A percentile compares a stretch with the other conserved stretches of the same genome.
phyloP scores from a whole-genome alignment of 2,329 filamentous ascomycete genomes.

The Fusarium cyanostomum region DNA sequence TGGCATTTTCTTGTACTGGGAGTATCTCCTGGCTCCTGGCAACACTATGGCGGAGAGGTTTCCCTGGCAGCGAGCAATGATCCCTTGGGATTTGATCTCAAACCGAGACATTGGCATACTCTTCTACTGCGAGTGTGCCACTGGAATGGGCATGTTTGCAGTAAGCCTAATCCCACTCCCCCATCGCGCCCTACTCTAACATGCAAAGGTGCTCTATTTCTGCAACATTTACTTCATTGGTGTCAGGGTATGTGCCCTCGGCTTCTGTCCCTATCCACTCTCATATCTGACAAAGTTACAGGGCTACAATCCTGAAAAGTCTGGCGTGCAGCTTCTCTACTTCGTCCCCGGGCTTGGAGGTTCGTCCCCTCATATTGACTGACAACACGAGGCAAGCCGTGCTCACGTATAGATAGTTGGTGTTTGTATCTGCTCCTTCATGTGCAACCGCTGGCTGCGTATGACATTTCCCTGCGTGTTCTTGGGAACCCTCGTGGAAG shows the following conservation, averaged over 20 bases:
- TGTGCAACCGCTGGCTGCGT: conserved; percentile 69
- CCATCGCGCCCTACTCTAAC: conserved; percentile 48
- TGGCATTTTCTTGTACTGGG: conserved; percentile 57
- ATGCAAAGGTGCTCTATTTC: conserved; percentile 68
- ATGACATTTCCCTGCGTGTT: conserved; percentile 70
- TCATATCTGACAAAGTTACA: conserved; percentile 40
- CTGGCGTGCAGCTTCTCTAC: conserved; percentile 68
- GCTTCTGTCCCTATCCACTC: neutral
- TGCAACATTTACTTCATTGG: conserved; percentile 74
- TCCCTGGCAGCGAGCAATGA: conserved; percentile 68
- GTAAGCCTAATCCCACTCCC: conserved; percentile 40
- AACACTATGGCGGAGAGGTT: conserved; percentile 57
- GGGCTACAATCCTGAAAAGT: conserved; percentile 58
- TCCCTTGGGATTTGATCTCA: conserved; percentile 67
- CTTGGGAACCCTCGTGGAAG: conserved; percentile 64
- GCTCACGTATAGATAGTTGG: conserved; percentile 51
- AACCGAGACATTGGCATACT: conserved; percentile 68
- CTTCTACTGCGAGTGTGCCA: conserved; percentile 68
- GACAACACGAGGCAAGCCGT: neutral
- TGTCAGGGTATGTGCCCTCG: conserved; percentile 52
- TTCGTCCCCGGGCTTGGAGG: conserved; percentile 71
- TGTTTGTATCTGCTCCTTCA: conserved; percentile 64
- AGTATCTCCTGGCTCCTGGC: conserved; percentile 64
- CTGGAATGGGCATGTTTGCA: conserved; percentile 64
- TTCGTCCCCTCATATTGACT: conserved; percentile 35